These are phyloP conservation scores for Friedmanniomyces simplex DNA, from an alignment of 495 filamentous ascomycete genomes.

Conservation along the genomic window DNA sequence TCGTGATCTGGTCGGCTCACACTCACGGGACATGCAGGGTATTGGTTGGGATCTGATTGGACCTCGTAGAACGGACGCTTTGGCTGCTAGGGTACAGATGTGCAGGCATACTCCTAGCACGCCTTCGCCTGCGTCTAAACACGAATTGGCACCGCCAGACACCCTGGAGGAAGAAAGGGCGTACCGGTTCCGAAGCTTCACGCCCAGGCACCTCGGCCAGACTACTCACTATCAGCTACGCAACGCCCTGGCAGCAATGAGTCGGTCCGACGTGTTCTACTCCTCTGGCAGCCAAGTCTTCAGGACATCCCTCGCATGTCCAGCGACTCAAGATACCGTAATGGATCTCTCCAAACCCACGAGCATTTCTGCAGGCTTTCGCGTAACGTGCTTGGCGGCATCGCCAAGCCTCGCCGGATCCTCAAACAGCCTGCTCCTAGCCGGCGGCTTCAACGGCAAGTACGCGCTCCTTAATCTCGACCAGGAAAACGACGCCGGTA, in stretches of 20 bases:
- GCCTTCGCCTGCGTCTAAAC: neutral
- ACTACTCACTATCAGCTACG: conserved; percentile 84
- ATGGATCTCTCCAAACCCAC: conserved; percentile 52
- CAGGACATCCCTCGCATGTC: conserved; percentile 40
- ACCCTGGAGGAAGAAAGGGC: neutral
- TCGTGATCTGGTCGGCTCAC: neutral
- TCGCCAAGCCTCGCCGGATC: neutral
- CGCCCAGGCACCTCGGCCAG: conserved; percentile 50
- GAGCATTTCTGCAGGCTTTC: conserved; percentile 23
- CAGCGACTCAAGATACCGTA: conserved; percentile 24
- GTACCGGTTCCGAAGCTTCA: conserved; percentile 55
- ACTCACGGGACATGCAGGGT: conserved; percentile 9
- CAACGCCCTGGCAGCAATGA: conserved; percentile 64
- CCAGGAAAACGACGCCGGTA: conserved; percentile 30
- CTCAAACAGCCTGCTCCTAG: conserved; percentile 57
- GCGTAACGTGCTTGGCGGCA: conserved; percentile 63
- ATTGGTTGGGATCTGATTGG: conserved; percentile 9
- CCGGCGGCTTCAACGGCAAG: conserved; percentile 71
- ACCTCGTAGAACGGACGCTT: conserved; percentile 3
- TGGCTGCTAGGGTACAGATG: conserved; percentile 2
- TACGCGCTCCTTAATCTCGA: conserved; percentile 57
- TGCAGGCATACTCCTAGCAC: neutral
- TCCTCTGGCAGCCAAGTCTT: conserved; percentile 49
- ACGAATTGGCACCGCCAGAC: neutral
- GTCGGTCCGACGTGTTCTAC: conserved; percentile 69